Conservation (phyloP, 805 yeast species). For the Candida golubevii region DNA sequence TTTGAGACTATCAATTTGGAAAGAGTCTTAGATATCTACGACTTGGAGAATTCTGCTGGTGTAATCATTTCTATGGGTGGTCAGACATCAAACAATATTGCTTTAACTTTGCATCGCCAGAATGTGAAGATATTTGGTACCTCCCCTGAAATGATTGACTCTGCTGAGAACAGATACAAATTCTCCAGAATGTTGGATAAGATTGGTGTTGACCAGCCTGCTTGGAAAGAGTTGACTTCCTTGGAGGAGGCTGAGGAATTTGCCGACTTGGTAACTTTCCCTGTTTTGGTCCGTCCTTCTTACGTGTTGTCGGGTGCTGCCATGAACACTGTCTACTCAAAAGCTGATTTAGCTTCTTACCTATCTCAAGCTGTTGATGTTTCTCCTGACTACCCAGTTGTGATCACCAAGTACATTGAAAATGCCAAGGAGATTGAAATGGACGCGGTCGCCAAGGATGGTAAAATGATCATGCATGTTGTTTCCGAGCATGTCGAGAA, state of each 20-base stretch:
- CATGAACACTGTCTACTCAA: constrained; percentile 92
- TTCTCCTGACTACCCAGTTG: constrained; percentile 97
- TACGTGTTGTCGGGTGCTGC: constrained; percentile 98
- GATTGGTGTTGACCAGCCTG: constrained; percentile 97
- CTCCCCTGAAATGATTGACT: constrained; percentile 96
- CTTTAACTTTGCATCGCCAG: constrained; percentile 83
- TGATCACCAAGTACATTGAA: constrained; percentile 93
- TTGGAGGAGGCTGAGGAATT: constrained; percentile 88
- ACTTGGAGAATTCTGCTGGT: constrained; percentile 84
- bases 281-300: constrained; percentile 96
- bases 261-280: constrained; percentile 87
- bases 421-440: constrained; percentile 97
- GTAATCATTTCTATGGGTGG: constrained; percentile 98
- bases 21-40: constrained; percentile 91
- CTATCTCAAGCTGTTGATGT: constrained; percentile 94
- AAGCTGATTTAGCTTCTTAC: constrained; percentile 82
- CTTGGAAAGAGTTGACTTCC: constrained; percentile 96
- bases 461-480: constrained; percentile 93
- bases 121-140: constrained; percentile 95
- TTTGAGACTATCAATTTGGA: constrained; percentile 94
- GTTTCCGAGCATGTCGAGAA: constrained; percentile 98
- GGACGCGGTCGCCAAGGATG: constrained; percentile 97
- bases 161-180: constrained; percentile 97
- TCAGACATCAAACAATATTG: constrained; percentile 96
- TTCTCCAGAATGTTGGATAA: constrained; percentile 95